Evolutionary conservation across 2,329 filamentous ascomycete genomes (phyloP).

Genomic region (Sphaceloma murrayae): DNA sequence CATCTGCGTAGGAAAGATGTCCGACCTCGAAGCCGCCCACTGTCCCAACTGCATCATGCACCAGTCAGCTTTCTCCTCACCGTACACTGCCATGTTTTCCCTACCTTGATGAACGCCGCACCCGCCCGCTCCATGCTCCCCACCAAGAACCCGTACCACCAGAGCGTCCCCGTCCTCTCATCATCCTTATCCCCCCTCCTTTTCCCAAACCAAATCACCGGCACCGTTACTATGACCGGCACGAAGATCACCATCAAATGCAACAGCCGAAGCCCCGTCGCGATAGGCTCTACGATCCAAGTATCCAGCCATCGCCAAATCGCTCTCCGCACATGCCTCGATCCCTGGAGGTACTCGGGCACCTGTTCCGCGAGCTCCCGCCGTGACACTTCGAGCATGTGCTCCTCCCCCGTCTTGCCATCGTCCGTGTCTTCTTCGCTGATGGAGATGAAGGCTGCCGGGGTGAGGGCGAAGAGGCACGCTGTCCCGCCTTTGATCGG

Average conservation of each 20-base stretch:
- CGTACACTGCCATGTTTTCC: constrained; percentile 9
- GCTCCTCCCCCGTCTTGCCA: constrained; percentile 63
- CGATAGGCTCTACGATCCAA: constrained; percentile 72
- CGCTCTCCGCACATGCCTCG: constrained; percentile 49
- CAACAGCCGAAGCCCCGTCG: constrained; percentile 77
- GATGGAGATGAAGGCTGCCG: constrained; percentile 51
- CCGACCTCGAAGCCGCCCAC: constrained; percentile 93
- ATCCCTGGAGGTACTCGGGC: constrained; percentile 50
- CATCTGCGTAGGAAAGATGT: constrained; percentile 91
- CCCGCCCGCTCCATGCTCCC: constrained; percentile 84
- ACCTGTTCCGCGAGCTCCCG: constrained; percentile 65
- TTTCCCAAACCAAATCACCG: constrained; percentile 68
- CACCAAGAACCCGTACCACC: constrained; percentile 91
- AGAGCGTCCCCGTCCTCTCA: constrained; percentile 72
- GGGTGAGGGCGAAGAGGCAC: constrained; percentile 40
- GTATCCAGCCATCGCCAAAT: constrained; percentile 59
- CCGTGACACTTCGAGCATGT: constrained; percentile 77
- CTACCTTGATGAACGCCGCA: constrained; percentile 91
- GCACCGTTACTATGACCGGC: constrained; percentile 72
- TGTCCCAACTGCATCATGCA: constrained; percentile 69
- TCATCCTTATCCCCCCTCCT: constrained; percentile 56
- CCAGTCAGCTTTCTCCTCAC: background rate
- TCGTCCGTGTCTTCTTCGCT: constrained; percentile 41
- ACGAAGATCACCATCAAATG: constrained; percentile 84
- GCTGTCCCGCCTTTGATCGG: constrained; percentile 29